Percentiles rank a stretch among this genome's conserved stretches.
Evolutionary conservation across 2,329 filamentous ascomycete species (phyloP).

Genomic region (Amylocarpus encephaloides): DNA sequence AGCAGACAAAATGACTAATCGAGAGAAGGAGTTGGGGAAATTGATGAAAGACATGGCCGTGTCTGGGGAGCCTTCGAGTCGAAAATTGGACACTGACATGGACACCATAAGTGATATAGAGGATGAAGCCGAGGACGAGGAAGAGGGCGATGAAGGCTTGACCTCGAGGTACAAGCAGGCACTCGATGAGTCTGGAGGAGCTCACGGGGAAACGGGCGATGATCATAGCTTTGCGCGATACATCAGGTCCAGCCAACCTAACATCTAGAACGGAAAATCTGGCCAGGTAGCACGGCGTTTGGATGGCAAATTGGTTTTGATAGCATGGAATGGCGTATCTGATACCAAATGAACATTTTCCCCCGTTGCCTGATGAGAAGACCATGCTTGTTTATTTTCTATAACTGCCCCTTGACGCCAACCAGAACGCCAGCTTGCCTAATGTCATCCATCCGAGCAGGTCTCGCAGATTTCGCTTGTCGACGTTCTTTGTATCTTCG

Average conservation of each 20-base stretch:
- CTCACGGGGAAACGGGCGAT: conserved; percentile 29
- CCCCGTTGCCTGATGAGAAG: not conserved
- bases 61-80: conserved; percentile 35
- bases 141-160: conserved; percentile 49
- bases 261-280: conserved; percentile 18
- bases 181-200: conserved; percentile 46
- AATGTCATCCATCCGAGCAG: not conserved
- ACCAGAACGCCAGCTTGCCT: not conserved
- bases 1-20: conserved; percentile 60
- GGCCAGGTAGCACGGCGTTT: not conserved
- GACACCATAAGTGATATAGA: conserved; percentile 32
- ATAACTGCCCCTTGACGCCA: no score
- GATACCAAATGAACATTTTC: conserved; percentile 4
- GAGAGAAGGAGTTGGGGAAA: conserved; percentile 79
- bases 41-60: conserved; percentile 91
- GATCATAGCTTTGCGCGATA: conserved; percentile 32
- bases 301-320: no score
- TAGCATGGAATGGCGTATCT: conserved; percentile 3
- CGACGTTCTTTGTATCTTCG: not conserved
- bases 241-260: conserved; percentile 30
- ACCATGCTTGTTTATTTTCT: no score
- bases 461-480: not conserved
- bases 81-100: conserved; percentile 32
- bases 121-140: conserved; percentile 48
- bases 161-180: conserved; percentile 73